Conservation (phyloP, 2,329 filamentous ascomycete species). For the Acrocalymma vagum region DNA sequence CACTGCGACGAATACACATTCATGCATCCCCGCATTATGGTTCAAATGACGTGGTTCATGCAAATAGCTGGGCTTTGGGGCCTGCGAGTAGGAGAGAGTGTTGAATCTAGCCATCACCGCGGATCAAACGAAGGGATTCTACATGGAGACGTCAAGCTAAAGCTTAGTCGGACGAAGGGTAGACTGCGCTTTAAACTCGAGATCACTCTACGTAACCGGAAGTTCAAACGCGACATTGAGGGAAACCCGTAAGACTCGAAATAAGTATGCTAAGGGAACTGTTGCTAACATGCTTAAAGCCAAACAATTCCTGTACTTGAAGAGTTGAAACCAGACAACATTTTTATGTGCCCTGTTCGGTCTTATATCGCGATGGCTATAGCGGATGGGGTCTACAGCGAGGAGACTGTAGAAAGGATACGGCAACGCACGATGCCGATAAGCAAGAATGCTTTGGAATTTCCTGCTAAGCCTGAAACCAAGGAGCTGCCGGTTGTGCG, state of each 20-base stretch:
- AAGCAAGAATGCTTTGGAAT: no score
- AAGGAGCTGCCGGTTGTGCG: no score
- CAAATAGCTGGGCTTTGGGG: neutral
- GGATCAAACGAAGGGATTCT: conserved; percentile 10
- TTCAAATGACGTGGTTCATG: conserved; percentile 14
- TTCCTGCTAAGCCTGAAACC: no score
- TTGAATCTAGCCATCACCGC: conserved; percentile 6
- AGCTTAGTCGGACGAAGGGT: neutral
- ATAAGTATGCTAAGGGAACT: no score
- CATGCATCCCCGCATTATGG: conserved; percentile 5
- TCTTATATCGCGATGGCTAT: conserved; percentile 8
- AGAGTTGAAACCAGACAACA: neutral
- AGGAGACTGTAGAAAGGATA: no score
- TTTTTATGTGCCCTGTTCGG: conserved; percentile 5
- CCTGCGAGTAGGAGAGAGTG: conserved; percentile 7
- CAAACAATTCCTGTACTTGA: conserved; percentile 8
- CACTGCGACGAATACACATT: conserved; percentile 14
- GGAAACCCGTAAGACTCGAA: conserved; percentile 9
- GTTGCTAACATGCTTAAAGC: conserved; percentile 1
- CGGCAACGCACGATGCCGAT: no score
- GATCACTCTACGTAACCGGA: conserved; percentile 6
- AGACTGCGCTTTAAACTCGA: conserved; percentile 4
- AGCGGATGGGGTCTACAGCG: conserved; percentile 9
- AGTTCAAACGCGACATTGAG: conserved; percentile 8
- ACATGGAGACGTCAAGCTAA: conserved; percentile 6